Conservation (phyloP, 179 eudicot genomes). For the Silene coronaria region DNA sequence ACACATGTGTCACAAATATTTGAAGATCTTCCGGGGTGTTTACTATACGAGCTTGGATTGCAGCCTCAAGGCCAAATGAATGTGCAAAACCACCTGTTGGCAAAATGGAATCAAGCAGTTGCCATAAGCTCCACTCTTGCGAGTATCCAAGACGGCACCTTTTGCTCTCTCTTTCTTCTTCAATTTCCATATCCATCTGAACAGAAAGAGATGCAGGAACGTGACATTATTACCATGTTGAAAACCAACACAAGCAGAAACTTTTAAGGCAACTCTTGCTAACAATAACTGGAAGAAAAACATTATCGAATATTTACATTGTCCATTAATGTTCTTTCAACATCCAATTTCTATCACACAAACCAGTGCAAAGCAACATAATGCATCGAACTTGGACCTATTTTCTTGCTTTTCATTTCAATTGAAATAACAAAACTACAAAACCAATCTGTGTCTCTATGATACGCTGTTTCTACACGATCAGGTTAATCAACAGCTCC, state of each 20-base stretch:
- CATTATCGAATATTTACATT: neutral
- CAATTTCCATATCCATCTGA: constrained; percentile 19
- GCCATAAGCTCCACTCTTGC: constrained; percentile 83
- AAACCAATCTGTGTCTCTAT: too few species aligned
- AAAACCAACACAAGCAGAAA: neutral
- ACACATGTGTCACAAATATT: constrained; percentile 41
- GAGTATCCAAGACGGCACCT: neutral
- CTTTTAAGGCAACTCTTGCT: neutral
- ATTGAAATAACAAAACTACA: too few species aligned
- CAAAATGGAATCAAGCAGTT: constrained; percentile 72
- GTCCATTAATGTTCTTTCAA: too few species aligned
- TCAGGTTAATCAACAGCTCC: too few species aligned
- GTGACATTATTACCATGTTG: neutral
- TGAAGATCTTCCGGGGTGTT: constrained; percentile 50
- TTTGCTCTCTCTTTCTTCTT: constrained; percentile 3
- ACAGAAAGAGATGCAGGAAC: neutral
- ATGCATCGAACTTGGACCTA: too few species aligned
- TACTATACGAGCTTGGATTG: constrained; percentile 60
- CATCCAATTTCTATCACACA: too few species aligned
- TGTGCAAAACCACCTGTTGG: constrained; percentile 96
- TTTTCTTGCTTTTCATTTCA: too few species aligned
- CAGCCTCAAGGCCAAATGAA: constrained; percentile 82
- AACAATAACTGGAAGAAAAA: neutral
- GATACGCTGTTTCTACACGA: too few species aligned
- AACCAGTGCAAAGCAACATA: too few species aligned